Base-by-base conservation (phyloP, 352 stramenopile genomes). In the Saprolegnia parasitica region DNA sequence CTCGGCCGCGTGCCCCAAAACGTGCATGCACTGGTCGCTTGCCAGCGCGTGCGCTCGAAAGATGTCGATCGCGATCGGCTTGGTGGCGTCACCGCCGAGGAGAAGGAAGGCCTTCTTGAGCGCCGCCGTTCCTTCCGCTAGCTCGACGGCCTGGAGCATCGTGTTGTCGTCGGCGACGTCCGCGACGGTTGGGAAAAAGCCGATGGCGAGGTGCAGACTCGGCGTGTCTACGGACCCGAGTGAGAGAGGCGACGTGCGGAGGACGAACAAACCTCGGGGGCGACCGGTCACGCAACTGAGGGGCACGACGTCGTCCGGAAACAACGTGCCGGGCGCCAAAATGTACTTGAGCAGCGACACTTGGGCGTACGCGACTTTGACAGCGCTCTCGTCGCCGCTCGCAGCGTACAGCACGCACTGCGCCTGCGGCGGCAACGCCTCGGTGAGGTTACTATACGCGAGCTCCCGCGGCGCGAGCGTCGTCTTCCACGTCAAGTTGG, bases 31-130 rank as follows among this genome's bases (percentile, higher is more conserved):
- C 50, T 24, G 13, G 15, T 47, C 15, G 23, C 49, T 32, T 0
- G 13, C 37, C 5, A 74, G 16, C 18, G 83, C 56, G 56, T 76
- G 64, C 0, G 65, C 56, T 61, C 78, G 79, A 16, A 86, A 56
- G 8, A 65, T 39, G 1, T 20, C 63, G 40, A 86, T 83, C 26
- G 68, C 47, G 11, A 86, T 58, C 0, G 76, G 67, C 0, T 56
- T 77, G 13, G 65, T 52, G 47, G 78, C 71, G 47, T 79, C 71
- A 5, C 79, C 79, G 26, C 79, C 79, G 50, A 86, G 71, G 5
- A 65, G 50, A 0, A 68, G 63, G 54, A 86, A 86, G 11, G 71
- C 67, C 21, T 77, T 80, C 47, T 86, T 86, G 26, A 86, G 66
- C 18, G 45, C 66, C 1, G 74, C 76, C 15, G 77, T 76, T 11